Conservation (phyloP, 2,329 filamentous ascomycete species). For the Aspergillus sp. region DNA sequence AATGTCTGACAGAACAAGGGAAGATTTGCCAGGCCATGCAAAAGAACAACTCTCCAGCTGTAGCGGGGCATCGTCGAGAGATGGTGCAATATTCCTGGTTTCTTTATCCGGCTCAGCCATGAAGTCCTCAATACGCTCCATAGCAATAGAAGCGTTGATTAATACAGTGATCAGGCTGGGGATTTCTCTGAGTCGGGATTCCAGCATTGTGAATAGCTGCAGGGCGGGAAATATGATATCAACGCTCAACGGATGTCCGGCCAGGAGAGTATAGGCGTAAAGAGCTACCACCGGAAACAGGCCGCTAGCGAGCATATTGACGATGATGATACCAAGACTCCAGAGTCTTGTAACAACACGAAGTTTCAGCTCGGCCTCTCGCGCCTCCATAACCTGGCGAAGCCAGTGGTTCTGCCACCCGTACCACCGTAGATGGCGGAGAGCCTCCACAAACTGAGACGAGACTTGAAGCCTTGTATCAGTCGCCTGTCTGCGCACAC, state of each 20-base stretch:
- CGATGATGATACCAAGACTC: slow-evolving; percentile 65
- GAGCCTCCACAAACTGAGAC: slow-evolving; percentile 84
- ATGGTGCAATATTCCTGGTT: slow-evolving; percentile 53
- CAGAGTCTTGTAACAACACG: slow-evolving; percentile 68
- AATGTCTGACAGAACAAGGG: slow-evolving; percentile 60
- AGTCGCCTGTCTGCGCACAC: slow-evolving; percentile 71
- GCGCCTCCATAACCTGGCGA: slow-evolving; percentile 67
- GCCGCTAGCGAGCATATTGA: slow-evolving; percentile 73
- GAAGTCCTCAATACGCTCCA: slow-evolving; percentile 80
- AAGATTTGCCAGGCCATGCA: slow-evolving; percentile 73
- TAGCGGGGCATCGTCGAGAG: slow-evolving; percentile 35
- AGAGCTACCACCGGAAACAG: slow-evolving; percentile 82
- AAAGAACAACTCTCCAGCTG: slow-evolving; percentile 69
- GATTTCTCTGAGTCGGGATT: slow-evolving; percentile 72
- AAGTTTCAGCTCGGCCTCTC: slow-evolving; percentile 69
- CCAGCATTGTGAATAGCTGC: slow-evolving; percentile 77
- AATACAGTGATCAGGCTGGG: slow-evolving; percentile 76
- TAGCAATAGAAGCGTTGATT: slow-evolving; percentile 81
- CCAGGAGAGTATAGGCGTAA: slow-evolving; percentile 76
- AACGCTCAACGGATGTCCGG: slow-evolving; percentile 69
- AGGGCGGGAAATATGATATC: slow-evolving; percentile 87
- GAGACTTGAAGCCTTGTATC: slow-evolving; percentile 80
- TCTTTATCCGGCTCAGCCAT: slow-evolving; percentile 86
- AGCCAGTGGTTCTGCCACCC: slow-evolving; percentile 82
- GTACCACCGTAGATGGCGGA: slow-evolving; percentile 80